Conservation (phyloP, 257 asterid species). For the Capsicum baccatum region DNA sequence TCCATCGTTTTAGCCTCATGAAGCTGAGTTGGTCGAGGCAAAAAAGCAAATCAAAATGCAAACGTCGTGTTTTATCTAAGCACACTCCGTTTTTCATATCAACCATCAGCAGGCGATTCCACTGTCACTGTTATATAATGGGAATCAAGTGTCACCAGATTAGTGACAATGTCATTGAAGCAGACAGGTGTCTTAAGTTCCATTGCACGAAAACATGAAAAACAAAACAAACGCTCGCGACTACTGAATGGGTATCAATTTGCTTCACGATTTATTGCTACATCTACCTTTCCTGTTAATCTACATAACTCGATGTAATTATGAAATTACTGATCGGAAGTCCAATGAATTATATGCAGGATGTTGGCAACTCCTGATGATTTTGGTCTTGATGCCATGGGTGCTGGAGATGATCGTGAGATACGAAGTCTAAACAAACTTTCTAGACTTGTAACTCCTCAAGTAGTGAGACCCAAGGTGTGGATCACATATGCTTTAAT, state of each 20-base stretch:
- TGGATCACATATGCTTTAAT: constrained; percentile 14
- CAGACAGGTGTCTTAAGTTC: constrained; percentile 73
- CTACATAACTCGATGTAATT: too few relatives aligned
- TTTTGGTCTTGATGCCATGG: constrained; percentile 80
- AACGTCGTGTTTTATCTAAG: constrained; percentile 53
- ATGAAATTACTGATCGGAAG: constrained; percentile 16
- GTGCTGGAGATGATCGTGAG: constrained; percentile 43
- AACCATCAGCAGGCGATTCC: background rate
- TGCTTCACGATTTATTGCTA: too few relatives aligned
- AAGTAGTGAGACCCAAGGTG: constrained; percentile 61
- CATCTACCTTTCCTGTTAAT: too few relatives aligned
- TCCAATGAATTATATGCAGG: constrained; percentile 45
- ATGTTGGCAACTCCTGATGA: constrained; percentile 86
- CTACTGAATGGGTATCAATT: constrained; percentile 67
- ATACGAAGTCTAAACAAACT: constrained; percentile 43
- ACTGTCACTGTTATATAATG: background rate
- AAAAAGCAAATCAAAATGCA: constrained; percentile 43
- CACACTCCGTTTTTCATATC: constrained; percentile 1
- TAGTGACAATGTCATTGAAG: constrained; percentile 43
- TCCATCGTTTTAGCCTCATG: constrained; percentile 47
- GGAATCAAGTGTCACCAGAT: background rate
- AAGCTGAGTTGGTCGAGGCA: constrained; percentile 42
- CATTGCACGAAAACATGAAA: constrained; percentile 54
- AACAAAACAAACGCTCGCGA: constrained; percentile 44
- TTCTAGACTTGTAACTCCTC: constrained; percentile 53